Conservation (phyloP, 1,284 basidiomycete genomes). For the Ustilago xerochloae region DNA sequence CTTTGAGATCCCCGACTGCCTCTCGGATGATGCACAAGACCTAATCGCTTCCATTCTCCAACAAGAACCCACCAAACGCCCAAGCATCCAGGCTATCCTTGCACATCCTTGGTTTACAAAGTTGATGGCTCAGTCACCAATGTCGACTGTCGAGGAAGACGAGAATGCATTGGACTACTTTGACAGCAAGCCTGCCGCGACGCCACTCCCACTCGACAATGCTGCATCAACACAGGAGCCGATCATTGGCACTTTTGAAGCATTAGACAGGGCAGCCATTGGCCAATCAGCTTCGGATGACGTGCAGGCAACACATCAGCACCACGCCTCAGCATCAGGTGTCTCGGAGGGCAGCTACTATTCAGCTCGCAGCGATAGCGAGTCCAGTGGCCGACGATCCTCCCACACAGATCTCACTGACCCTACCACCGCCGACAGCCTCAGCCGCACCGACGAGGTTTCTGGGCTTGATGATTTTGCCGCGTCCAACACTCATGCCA, state of each 20-base stretch:
- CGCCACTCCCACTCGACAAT: not conserved
- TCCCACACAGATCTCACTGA: constrained; percentile 50
- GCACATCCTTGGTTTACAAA: constrained; percentile 85
- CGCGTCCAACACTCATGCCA: not conserved
- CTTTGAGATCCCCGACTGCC: constrained; percentile 80
- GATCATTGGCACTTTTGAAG: not conserved
- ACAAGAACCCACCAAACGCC: constrained; percentile 80
- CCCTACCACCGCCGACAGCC: constrained; percentile 45
- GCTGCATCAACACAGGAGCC: not conserved
- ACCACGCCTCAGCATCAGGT: constrained; percentile 38
- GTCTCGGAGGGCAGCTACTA: constrained; percentile 55
- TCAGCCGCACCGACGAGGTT: constrained; percentile 25
- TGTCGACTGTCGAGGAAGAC: constrained; percentile 58
- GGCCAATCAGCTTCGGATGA: not conserved
- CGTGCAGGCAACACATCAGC: constrained; percentile 10
- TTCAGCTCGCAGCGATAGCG: constrained; percentile 58
- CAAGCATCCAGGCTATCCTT: constrained; percentile 85
- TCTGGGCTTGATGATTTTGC: not conserved
- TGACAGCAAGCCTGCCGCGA: constrained; percentile 3
- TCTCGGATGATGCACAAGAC: constrained; percentile 89
- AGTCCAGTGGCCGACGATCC: constrained; percentile 56
- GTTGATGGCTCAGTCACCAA: constrained; percentile 42
- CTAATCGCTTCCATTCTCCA: constrained; percentile 83
- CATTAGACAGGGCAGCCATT: not conserved
- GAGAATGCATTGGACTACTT: constrained; percentile 23